Percentiles rank a stretch among this genome's conserved stretches.
phyloP scores from a whole-genome alignment of 2,329 filamentous ascomycete genomes.

The Trichoderma hamatum region DNA sequence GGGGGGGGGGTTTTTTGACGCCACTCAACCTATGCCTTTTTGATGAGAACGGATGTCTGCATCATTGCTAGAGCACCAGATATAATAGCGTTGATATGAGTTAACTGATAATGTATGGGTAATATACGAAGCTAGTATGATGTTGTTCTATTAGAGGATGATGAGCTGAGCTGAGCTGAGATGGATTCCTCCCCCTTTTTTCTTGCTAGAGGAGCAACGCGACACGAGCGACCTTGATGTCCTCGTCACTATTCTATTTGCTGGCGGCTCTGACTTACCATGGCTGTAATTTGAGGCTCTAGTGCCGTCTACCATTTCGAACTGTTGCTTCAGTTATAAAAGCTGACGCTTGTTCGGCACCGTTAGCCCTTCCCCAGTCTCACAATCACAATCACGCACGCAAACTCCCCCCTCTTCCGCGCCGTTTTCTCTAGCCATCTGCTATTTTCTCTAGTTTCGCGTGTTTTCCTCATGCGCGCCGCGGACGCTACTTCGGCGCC shows the following conservation, averaged over 20 bases:
- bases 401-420: not conserved
- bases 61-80: not conserved
- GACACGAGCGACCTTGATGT: not conserved
- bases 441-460: not conserved
- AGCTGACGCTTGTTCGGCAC: not conserved
- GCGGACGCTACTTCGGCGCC: not conserved
- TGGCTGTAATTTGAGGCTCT: not conserved
- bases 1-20: too few relatives aligned
- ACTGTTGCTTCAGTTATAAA: slow-evolving; percentile 6
- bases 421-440: not conserved
- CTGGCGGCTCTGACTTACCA: not conserved
- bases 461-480: not conserved
- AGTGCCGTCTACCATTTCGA: not conserved
- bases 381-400: too few relatives aligned
- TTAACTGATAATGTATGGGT: not conserved
- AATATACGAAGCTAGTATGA: not conserved
- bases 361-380: not conserved
- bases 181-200: not conserved
- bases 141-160: not conserved
- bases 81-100: slow-evolving; percentile 4
- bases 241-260: not conserved
- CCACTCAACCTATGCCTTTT: not conserved
- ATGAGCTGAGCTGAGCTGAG: not conserved
- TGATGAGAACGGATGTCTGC: not conserved
- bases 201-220: not conserved